phyloP scores from a whole-genome alignment of 192 early-diverging fungal species.

The Irineochytrium annulatum region DNA sequence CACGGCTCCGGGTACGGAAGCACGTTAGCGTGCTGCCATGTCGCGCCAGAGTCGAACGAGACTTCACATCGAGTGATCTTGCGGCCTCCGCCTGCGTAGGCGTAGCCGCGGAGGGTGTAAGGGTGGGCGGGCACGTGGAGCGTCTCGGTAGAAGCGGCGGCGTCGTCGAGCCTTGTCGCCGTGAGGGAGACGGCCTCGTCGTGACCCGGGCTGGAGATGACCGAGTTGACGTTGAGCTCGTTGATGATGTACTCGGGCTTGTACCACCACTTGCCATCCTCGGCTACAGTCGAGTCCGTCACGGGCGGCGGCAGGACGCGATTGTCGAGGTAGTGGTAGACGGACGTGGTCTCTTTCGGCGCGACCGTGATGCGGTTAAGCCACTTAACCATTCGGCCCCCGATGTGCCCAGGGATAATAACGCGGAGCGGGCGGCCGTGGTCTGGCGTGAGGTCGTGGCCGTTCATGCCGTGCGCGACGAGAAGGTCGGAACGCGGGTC shows the following conservation, averaged over 20 bases:
- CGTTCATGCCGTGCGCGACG: slow-evolving; percentile 80
- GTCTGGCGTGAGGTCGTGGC: slow-evolving; percentile 64
- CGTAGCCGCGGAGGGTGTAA: slow-evolving; percentile 66
- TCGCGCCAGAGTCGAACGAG: slow-evolving; percentile 67
- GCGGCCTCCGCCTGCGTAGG: slow-evolving; percentile 71
- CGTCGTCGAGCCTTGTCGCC: background rate
- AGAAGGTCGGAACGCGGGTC: slow-evolving; percentile 67
- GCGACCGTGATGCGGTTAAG: slow-evolving; percentile 57
- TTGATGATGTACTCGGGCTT: slow-evolving; percentile 61
- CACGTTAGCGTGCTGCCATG: slow-evolving; percentile 62
- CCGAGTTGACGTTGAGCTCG: slow-evolving; percentile 79
- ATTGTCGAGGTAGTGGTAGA: slow-evolving; percentile 81
- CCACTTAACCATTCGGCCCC: slow-evolving; percentile 85
- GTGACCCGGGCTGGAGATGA: slow-evolving; percentile 62
- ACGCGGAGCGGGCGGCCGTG: slow-evolving; percentile 83
- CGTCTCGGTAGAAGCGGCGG: too few species aligned
- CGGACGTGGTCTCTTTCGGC: slow-evolving; percentile 54
- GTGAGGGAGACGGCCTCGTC: slow-evolving; percentile 29
- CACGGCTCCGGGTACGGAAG: slow-evolving; percentile 30
- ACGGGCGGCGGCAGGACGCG: slow-evolving; percentile 74
- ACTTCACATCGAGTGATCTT: slow-evolving; percentile 76
- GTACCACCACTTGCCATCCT: slow-evolving; percentile 47
- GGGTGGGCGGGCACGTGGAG: slow-evolving; percentile 6
- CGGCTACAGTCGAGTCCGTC: slow-evolving; percentile 41
- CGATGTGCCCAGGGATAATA: slow-evolving; percentile 79